Evolutionary conservation across 208 protist species (phyloP), one percentile per base, ranked within the genome.

Genomic region (Entamoeba dispar): DNA sequence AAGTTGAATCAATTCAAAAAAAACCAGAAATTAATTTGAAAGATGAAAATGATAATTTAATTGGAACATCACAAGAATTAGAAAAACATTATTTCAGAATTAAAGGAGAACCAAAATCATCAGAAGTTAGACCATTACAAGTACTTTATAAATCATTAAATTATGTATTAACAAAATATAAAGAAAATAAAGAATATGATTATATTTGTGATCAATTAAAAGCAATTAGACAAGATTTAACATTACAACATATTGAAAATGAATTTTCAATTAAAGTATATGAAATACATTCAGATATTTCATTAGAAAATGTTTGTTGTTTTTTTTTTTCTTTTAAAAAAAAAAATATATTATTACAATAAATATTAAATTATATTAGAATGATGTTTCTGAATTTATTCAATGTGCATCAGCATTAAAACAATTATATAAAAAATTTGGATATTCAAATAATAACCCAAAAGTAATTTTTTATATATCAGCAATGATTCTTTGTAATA

Each of bases 171-270:
- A n/a, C 38, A 8, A 49, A 51, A 19, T 93, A 49, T 47, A 51
- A 93, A 8, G 14, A 22, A 55, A 47, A 19, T 93, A 47, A 51
- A 4, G 5, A 93, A 50, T 93, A 93, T 93, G 92, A 93, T 22
- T 93, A 93, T 93, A 12, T 47, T 57, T 93, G 92, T 12, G 92
- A 93, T 50, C 92, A 93, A 55, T 51, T 93, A 52, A 93, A 93
- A 51, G 69, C 47, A 31, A 93, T 93, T 51, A 6, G 92, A 47
- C 92, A 93, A 93, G 92, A 93, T 49, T n/a, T 93, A 12, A 49
- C 49, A 49, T 73, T 93, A 19, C 92, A 93, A 55, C 43, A 52
- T 12, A 93, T 93, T 47, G 61, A 51, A 55, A 55, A 93, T 55
- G 49, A 93, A 22, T 93, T 93, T 47, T 91, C 92, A 19, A n/a